Percentiles rank a stretch among this genome's conserved stretches.
These are phyloP conservation scores for Solanum peruvianum DNA, from an alignment of 257 asterid species.

Conservation along the genomic window DNA sequence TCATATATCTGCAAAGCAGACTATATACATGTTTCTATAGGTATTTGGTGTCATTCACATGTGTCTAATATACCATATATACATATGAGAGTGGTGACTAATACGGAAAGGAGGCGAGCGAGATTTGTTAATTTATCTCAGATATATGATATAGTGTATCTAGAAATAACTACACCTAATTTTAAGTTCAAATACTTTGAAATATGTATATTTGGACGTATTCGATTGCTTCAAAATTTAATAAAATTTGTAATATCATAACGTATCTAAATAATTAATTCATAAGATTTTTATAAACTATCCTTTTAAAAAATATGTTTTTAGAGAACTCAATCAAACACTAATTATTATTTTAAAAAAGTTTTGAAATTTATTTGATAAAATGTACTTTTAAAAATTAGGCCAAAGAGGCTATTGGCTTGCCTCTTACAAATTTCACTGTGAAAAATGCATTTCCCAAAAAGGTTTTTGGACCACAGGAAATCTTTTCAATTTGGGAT, in stretches of 20 bases:
- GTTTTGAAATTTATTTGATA: too few species aligned
- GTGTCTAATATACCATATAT: too few species aligned
- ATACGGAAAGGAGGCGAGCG: not conserved
- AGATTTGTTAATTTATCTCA: not conserved
- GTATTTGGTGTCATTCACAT: not conserved
- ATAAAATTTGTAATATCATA: too few species aligned
- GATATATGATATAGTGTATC: too few species aligned
- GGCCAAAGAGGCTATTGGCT: not conserved
- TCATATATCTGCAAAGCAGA: accelerated
- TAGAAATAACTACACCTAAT: not conserved
- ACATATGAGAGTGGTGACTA: too few species aligned
- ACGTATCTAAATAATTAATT: too few species aligned
- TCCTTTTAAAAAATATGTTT: not conserved
- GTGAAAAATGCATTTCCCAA: not conserved
- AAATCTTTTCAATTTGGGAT: not conserved
- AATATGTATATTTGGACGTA: too few species aligned
- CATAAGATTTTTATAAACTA: too few species aligned
- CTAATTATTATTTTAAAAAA: too few species aligned
- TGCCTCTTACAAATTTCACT: not conserved
- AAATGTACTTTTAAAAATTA: too few species aligned
- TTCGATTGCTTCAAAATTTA: accelerated
- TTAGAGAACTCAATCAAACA: not conserved
- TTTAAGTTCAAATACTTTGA: too few species aligned
- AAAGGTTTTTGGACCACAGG: not conserved
- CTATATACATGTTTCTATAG: too few species aligned